Conservation (phyloP, 2,329 filamentous ascomycete species). For the Calycina marina region DNA sequence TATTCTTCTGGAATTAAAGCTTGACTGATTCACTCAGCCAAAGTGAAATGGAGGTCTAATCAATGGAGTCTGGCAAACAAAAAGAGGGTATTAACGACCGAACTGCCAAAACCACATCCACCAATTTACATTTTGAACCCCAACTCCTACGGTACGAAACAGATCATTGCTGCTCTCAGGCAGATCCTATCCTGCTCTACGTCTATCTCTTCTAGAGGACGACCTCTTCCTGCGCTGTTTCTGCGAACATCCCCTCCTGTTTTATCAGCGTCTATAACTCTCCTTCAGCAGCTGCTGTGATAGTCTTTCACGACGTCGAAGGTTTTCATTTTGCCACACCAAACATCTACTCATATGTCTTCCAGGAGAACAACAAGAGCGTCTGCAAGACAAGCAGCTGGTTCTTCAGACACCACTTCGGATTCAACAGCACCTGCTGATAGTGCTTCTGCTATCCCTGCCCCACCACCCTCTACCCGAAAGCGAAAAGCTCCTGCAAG, state of each 20-base stretch:
- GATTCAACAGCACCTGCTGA: conserved; percentile 26
- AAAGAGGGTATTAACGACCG: background rate
- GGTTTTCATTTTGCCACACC: background rate
- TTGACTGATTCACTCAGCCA: too few species aligned
- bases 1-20: too few species aligned
- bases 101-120: background rate
- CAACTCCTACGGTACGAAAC: background rate
- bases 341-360: conserved; percentile 69
- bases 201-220: background rate
- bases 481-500: conserved; percentile 62
- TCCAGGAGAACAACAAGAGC: conserved; percentile 91
- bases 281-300: background rate
- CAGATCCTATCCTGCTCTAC: too few species aligned
- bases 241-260: background rate
- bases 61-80: background rate
- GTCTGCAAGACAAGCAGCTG: conserved; percentile 77
- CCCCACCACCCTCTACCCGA: conserved; percentile 28
- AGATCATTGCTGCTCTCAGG: background rate
- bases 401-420: conserved; percentile 22
- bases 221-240: background rate
- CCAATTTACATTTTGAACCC: background rate
- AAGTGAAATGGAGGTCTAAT: background rate
- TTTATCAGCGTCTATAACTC: background rate
- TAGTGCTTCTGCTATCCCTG: too few species aligned
- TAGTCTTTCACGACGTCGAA: background rate